Evolutionary conservation across 140 eudicot species (phyloP).

Genomic region (Ambrosia hybrid): DNA sequence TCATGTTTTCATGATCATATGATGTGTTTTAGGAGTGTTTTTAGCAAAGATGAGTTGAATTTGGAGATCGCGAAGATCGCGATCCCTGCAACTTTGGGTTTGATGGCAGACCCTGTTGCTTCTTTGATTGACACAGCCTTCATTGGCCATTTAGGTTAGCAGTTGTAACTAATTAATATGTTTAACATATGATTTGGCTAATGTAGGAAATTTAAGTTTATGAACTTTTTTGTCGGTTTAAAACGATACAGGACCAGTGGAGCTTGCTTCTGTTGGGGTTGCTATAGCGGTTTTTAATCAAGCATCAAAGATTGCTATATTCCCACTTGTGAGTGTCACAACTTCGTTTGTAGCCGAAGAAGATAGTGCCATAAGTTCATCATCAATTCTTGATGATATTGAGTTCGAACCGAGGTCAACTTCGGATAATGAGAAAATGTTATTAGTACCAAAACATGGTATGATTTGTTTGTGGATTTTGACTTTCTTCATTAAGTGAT

Average conservation of each 20-base stretch:
- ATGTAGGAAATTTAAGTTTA: neutral
- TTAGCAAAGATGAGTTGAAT: constrained; percentile 37
- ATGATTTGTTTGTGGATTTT: neutral
- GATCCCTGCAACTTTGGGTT: constrained; percentile 43
- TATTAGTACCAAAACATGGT: constrained; percentile 41
- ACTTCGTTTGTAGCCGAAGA: constrained; percentile 60
- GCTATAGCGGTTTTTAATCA: constrained; percentile 52
- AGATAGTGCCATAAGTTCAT: constrained; percentile 28
- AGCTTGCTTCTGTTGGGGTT: constrained; percentile 55
- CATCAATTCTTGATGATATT: constrained; percentile 11
- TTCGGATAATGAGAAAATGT: constrained; percentile 24
- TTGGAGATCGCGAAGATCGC: constrained; percentile 38
- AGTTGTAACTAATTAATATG: neutral
- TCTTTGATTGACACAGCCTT: constrained; percentile 48
- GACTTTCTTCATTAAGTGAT: constrained; percentile 6
- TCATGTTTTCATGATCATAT: neutral
- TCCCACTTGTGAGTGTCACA: constrained; percentile 52
- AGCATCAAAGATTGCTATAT: constrained; percentile 51
- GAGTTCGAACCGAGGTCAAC: constrained; percentile 29
- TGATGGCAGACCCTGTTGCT: constrained; percentile 46
- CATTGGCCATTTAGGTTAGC: constrained; percentile 44
- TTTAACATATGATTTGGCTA: neutral
- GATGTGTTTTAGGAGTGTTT: constrained; percentile 30
- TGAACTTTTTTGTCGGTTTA: neutral
- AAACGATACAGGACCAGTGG: constrained; percentile 35